Evolutionary conservation across 2,329 filamentous ascomycete genomes (phyloP).

Genomic region (Tolypocladium ophioglossoides): DNA sequence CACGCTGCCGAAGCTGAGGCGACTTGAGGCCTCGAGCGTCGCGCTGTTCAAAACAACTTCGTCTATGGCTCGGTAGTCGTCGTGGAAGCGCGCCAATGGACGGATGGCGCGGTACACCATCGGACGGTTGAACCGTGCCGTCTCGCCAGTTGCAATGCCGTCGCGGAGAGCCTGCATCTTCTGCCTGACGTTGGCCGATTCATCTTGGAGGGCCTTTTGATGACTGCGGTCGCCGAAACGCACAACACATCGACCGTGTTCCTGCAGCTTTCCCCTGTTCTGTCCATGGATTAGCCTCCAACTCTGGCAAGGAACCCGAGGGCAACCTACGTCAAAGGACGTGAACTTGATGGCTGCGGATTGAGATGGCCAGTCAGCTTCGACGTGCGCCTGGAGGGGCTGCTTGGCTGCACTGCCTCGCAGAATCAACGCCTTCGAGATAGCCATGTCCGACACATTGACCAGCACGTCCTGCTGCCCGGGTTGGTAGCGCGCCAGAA

Average conservation of each 20-base stretch:
- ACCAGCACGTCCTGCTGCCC: slow-evolving; percentile 10
- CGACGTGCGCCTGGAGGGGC: slow-evolving; percentile 1
- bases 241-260: slow-evolving; percentile 4
- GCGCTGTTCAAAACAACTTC: slow-evolving; percentile 5
- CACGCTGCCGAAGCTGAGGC: background rate
- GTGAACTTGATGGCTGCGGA: slow-evolving; percentile 3
- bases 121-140: slow-evolving; percentile 2
- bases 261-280: slow-evolving; percentile 2
- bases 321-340: slow-evolving; percentile 4
- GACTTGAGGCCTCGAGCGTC: slow-evolving; percentile 2
- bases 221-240: slow-evolving; percentile 1
- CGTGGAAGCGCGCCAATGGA: slow-evolving; percentile 1
- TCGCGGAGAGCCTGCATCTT: slow-evolving; percentile 2
- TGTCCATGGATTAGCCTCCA: background rate
- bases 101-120: slow-evolving; percentile 5
- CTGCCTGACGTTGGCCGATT: background rate
- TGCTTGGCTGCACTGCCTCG: background rate
- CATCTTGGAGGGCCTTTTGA: background rate
- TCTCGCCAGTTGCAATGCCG: background rate
- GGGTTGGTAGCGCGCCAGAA: background rate
- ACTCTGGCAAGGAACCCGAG: background rate
- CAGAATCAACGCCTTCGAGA: slow-evolving; percentile 11
- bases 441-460: slow-evolving; percentile 34
- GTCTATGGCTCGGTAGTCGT: slow-evolving; percentile 4
- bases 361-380: background rate